Conservation (phyloP, 2,329 filamentous ascomycete genomes). For the Clonostachys chloroleuca region DNA sequence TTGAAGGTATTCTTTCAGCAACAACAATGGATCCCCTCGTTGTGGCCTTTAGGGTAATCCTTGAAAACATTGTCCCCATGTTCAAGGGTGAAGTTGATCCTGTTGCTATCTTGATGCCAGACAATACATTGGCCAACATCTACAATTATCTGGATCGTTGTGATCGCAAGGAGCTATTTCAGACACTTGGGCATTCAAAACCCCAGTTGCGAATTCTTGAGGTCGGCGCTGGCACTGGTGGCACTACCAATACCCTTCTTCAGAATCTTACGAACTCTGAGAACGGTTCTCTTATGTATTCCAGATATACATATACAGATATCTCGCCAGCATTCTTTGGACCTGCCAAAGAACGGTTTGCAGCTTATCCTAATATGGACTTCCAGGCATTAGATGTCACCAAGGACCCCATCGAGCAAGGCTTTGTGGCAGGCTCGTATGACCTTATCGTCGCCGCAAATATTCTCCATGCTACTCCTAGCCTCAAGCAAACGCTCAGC, state of each 20-base stretch:
- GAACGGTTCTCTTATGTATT: slow-evolving; percentile 8
- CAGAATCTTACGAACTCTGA: neutral
- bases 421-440: slow-evolving; percentile 8
- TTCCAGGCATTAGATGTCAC: slow-evolving; percentile 16
- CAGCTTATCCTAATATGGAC: slow-evolving; percentile 3
- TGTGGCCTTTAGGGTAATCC: too few species aligned
- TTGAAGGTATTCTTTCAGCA: too few species aligned
- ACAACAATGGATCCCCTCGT: too few species aligned
- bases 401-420: slow-evolving; percentile 18
- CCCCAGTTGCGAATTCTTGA: neutral
- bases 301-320: slow-evolving; percentile 22
- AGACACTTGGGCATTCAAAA: neutral
- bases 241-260: neutral
- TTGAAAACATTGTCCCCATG: too few species aligned
- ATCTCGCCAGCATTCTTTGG: slow-evolving; percentile 18
- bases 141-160: neutral
- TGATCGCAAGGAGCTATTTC: neutral
- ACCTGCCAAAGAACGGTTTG: slow-evolving; percentile 17
- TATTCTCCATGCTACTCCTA: slow-evolving; percentile 1
- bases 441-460: slow-evolving; percentile 1
- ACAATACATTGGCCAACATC: too few species aligned
- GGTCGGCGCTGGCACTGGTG: slow-evolving; percentile 1
- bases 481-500: neutral
- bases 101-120: too few species aligned
- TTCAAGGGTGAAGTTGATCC: too few species aligned